Base-by-base conservation (phyloP, 2,329 filamentous ascomycete species). In the Aspergillus sp. region DNA sequence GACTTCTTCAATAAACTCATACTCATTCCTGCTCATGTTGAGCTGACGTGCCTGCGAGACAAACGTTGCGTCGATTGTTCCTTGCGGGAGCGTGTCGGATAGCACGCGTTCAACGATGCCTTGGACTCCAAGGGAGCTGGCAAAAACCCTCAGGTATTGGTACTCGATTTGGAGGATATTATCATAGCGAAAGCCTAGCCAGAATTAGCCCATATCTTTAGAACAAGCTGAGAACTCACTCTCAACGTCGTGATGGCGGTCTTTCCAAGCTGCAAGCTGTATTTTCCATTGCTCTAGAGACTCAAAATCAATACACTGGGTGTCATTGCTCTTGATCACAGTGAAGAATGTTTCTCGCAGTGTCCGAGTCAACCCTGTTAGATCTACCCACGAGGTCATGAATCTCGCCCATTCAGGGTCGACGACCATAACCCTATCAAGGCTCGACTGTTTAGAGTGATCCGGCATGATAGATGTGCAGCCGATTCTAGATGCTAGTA, bases 1-100 rank as follows among this genome's bases (percentile, higher is more conserved):
- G 0, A 82, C 79, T 60, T 81, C 78, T 59, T 77, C 74, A 12
- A 82, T 79, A 58, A 81, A 81, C 3, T 73, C 73, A 44, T 79
- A 80, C 54, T 82, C 79, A 11, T 54, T 41, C 9, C 43, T 35
- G 9, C 49, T 62, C 51, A 53, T 56, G 17, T 57, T 57, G 23
- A 60, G 47, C 15, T 57, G 55, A 14, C 57, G 43, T 40, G 54
- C 53, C 14, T 35, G 47, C 3, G 58, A 55, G 40, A 62, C 44
- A 27, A 53, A 53, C 6, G 41, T 46, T 19, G 51, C 47, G 11
- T 47, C 49, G 1, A 64, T 50, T 6, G 73, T 76, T 27, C 76
- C 73, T 59, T 81, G 52, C 3, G 52, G 43, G 6, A 17, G 11
- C 6, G 44, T 54, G 19, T 54, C 33, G n/a, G 43, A 47, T 14